Conservation (phyloP, 768 basidiomycete genomes). For the Auricularia sp. region DNA sequence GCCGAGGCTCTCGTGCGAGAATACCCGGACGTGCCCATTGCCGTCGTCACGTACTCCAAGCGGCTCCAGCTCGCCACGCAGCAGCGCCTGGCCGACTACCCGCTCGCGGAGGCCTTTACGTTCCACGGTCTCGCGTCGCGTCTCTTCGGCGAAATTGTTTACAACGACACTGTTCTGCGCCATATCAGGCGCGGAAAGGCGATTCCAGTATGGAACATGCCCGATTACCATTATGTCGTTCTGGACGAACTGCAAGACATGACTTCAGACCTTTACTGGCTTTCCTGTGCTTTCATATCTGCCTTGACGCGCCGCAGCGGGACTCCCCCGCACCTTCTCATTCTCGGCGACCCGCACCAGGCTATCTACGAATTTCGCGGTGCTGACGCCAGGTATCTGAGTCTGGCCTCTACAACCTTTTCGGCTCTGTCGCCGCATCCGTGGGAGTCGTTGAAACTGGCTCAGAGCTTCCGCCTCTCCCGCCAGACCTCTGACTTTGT, state of each 20-base stretch:
- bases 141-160: conserved; percentile 3
- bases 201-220: neutral
- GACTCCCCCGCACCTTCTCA: conserved; percentile 1
- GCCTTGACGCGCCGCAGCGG: neutral
- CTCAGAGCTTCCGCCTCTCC: conserved; percentile 4
- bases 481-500: conserved; percentile 1
- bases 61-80: neutral
- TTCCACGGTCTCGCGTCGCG: conserved; percentile 5
- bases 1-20: neutral
- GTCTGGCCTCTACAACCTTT: neutral
- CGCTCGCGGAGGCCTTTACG: conserved; percentile 2
- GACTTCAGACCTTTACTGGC: conserved; percentile 4
- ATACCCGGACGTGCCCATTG: conserved; percentile 1
- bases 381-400: conserved; percentile 4
- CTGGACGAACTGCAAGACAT: conserved; percentile 7
- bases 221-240: conserved; percentile 2
- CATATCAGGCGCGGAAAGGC: neutral
- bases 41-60: conserved; percentile 7
- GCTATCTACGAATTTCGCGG: conserved; percentile 7
- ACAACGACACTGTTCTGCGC: neutral
- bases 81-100: neutral
- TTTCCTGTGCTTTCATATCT: conserved; percentile 3
- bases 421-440: conserved; percentile 2
- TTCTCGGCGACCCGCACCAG: conserved; percentile 2
- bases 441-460: conserved; percentile 3